Conservation (phyloP, 106 monocot genomes). For the Apostasia shenzhenica region DNA sequence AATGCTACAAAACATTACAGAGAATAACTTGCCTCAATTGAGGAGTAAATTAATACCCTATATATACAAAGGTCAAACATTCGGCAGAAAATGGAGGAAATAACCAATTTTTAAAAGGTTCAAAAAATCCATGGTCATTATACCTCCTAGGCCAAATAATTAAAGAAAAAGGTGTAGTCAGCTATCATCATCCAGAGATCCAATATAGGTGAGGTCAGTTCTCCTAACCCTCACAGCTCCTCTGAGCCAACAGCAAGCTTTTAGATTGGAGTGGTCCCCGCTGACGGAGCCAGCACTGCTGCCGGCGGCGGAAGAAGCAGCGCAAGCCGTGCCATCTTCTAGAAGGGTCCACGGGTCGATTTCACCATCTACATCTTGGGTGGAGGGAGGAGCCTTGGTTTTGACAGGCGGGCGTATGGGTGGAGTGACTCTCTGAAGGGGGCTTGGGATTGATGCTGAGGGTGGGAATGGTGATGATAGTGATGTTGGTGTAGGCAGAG, state of each 20-base stretch:
- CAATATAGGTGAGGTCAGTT: constrained; percentile 86
- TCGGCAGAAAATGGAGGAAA: not conserved
- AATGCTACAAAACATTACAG: not conserved
- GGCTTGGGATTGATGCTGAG: not conserved
- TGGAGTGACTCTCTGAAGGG: constrained; percentile 20
- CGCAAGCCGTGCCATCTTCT: constrained; percentile 69
- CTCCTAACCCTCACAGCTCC: constrained; percentile 90
- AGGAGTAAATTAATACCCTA: not conserved
- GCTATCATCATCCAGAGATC: constrained; percentile 78
- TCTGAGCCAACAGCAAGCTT: constrained; percentile 92
- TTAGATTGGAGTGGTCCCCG: constrained; percentile 74
- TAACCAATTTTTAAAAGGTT: not conserved
- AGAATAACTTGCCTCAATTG: not conserved
- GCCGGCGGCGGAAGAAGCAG: constrained; percentile 23
- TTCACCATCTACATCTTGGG: constrained; percentile 54
- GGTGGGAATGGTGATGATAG: too few species aligned
- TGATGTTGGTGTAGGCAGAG: constrained; percentile 16
- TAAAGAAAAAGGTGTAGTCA: constrained; percentile 37
- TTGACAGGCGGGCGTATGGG: constrained; percentile 27
- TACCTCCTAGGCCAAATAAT: constrained; percentile 15
- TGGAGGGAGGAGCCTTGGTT: constrained; percentile 29
- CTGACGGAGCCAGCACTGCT: constrained; percentile 21
- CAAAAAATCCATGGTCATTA: too few species aligned
- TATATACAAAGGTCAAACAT: not conserved
- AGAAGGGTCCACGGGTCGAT: constrained; percentile 92